phyloP scores from a whole-genome alignment of 345 rosid genomes.

The Moricandia arvensis region DNA sequence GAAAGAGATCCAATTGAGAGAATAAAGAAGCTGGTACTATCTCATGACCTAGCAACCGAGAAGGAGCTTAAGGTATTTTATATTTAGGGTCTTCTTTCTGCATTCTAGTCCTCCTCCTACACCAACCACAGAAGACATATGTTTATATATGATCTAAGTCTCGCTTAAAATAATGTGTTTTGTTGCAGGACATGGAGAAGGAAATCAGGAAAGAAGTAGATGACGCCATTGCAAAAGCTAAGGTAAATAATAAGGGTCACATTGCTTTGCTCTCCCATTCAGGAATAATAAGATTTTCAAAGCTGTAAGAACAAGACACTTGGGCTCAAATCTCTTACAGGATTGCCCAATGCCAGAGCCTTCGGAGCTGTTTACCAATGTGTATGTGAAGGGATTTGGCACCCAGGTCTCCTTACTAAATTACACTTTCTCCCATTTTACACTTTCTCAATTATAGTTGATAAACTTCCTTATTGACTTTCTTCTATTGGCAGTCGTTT shows the following conservation, averaged over 20 bases:
- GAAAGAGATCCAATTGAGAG: slow-evolving; percentile 99
- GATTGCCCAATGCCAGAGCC: slow-evolving; percentile 96
- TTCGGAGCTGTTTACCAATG: slow-evolving; percentile 78
- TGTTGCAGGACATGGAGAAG: slow-evolving; percentile 83
- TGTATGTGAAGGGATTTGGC: slow-evolving; percentile 75
- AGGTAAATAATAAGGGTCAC: slow-evolving; percentile 43
- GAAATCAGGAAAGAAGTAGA: slow-evolving; percentile 88
- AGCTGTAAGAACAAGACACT: too few species aligned
- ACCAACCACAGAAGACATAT: too few species aligned
- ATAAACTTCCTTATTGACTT: background rate
- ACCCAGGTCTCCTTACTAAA: slow-evolving; percentile 49
- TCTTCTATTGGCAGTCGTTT: slow-evolving; percentile 44
- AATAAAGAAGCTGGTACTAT: slow-evolving; percentile 67
- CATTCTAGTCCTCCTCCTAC: too few species aligned
- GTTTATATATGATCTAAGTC: too few species aligned
- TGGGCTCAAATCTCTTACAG: slow-evolving; percentile 41
- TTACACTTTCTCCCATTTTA: background rate
- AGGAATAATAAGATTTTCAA: too few species aligned
- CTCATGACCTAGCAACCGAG: slow-evolving; percentile 89
- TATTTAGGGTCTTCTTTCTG: too few species aligned
- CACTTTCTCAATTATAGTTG: background rate
- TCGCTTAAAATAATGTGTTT: background rate
- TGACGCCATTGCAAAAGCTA: slow-evolving; percentile 92
- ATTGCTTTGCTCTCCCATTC: background rate
- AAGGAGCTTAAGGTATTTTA: slow-evolving; percentile 89